Evolutionary conservation across 2,329 filamentous ascomycete species (phyloP).

Genomic region (Fusarium bactridioides): DNA sequence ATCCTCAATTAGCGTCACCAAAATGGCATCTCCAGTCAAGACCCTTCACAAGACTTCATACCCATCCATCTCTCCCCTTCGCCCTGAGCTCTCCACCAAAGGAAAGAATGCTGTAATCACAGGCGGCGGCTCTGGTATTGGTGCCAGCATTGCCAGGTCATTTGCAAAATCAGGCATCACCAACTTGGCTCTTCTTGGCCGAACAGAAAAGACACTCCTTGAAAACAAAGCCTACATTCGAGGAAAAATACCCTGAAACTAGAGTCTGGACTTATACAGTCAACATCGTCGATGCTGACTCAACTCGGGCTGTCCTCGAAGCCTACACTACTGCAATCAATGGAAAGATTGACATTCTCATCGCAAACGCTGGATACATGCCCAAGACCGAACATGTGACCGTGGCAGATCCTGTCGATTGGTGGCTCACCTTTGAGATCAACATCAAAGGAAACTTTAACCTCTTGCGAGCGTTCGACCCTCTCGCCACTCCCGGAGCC

Average conservation of each 20-base stretch:
- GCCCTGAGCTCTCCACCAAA: constrained; percentile 48
- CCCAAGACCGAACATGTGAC: constrained; percentile 17
- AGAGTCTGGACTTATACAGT: constrained; percentile 49
- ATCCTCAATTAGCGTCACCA: not conserved
- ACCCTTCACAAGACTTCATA: constrained; percentile 39
- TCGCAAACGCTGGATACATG: constrained; percentile 45
- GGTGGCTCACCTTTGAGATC: constrained; percentile 42
- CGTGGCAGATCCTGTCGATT: constrained; percentile 32
- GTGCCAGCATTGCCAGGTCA: constrained; percentile 67
- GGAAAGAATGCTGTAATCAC: constrained; percentile 67
- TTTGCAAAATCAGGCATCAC: constrained; percentile 55
- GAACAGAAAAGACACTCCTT: constrained; percentile 46
- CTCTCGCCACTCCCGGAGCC: constrained; percentile 37
- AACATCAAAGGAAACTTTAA: constrained; percentile 44
- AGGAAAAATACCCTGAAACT: constrained; percentile 61
- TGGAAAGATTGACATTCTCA: constrained; percentile 48
- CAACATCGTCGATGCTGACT: constrained; percentile 43
- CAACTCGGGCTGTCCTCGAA: constrained; percentile 18
- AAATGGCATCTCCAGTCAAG: constrained; percentile 24
- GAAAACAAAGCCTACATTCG: constrained; percentile 45
- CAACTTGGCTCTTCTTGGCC: constrained; percentile 52
- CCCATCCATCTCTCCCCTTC: constrained; percentile 43
- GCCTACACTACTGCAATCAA: constrained; percentile 34
- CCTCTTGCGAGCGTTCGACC: constrained; percentile 41
- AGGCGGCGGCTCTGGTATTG: constrained; percentile 69